These are phyloP conservation scores for Olyra latifolia DNA, from an alignment of 176 grass and related monocot species.

Conservation along the genomic window DNA sequence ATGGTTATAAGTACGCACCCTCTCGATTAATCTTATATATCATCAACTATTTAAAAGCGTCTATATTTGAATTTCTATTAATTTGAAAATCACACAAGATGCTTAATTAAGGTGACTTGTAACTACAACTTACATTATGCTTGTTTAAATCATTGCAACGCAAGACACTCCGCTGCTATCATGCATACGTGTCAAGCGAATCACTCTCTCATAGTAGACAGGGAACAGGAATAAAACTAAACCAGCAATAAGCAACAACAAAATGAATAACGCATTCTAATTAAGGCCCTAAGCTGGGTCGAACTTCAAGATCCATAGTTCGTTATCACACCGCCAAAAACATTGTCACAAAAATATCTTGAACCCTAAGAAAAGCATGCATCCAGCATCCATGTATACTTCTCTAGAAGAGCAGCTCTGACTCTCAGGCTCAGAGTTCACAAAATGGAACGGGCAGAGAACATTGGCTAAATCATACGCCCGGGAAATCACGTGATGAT, in stretches of 20 bases:
- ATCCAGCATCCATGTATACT: not conserved
- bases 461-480: conserved; percentile 24
- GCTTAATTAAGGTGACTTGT: too few species aligned
- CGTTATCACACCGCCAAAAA: conserved; percentile 8
- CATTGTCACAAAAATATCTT: not conserved
- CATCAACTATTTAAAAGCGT: too few species aligned
- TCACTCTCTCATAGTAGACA: not conserved
- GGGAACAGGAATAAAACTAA: not conserved
- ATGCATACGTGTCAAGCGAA: not conserved
- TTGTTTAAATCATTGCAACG: too few species aligned
- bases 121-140: too few species aligned
- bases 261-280: not conserved
- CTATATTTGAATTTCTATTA: too few species aligned
- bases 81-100: too few species aligned
- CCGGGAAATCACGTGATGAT: not conserved
- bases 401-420: not conserved
- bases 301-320: not conserved
- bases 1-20: too few species aligned
- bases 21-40: too few species aligned
- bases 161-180: too few species aligned
- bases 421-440: not conserved
- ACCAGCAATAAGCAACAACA: not conserved
- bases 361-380: not conserved
- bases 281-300: not conserved
- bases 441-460: conserved; percentile 8